Evolutionary conservation across 2,329 filamentous ascomycete genomes (phyloP), one percentile per base, ranked within the genome.

Genomic region (Sporothrix inflata): DNA sequence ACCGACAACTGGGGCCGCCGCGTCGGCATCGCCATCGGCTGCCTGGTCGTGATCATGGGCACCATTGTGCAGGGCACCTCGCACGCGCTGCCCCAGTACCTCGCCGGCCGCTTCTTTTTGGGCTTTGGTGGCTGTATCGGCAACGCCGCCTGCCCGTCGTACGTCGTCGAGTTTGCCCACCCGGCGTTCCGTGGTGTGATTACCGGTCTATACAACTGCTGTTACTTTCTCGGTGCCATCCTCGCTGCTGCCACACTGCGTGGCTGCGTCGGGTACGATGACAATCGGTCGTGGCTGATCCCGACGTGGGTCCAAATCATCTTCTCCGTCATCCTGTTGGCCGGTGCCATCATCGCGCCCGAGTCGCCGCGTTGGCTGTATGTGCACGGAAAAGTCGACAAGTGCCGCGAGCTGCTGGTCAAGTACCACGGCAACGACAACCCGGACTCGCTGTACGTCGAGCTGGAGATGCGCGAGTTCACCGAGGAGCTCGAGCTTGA

Each of bases 341-440:
- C 74, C 14, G 70, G 71, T 27, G 72, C 74, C 65, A 70, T 72
- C 16, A 61, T 75, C 47, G 70, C 76, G 19, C 76, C 76, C 24
- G 77, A 78, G 71, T 74, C 74, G 14, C 77, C 76, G 1, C 77
- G 76, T 75, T 78, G 76, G 76, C 81, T 76, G 72, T 57, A 75
- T 75, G 69, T 66, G 72, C 71, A 76, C 47, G 74, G 75, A 66
- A 74, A 75, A n/a, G 42, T 70, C 51, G 76, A 76, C 8, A 73
- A 74, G 66, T 76, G 76, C 21, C 72, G 72, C n/a, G 57, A 40
- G 16, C 71, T 73, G 4, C 63, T 42, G 86, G 88, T 63, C 83
- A 73, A 79, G 4, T 87, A 85, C 71, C 86, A 88, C 73, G 86
- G 86, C 63, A 83, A 87, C 66, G 86, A 85, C 27, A 82, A 84